Evolutionary conservation across 2,329 filamentous ascomycete species (phyloP).

Genomic region (Geosmithia putterillii): DNA sequence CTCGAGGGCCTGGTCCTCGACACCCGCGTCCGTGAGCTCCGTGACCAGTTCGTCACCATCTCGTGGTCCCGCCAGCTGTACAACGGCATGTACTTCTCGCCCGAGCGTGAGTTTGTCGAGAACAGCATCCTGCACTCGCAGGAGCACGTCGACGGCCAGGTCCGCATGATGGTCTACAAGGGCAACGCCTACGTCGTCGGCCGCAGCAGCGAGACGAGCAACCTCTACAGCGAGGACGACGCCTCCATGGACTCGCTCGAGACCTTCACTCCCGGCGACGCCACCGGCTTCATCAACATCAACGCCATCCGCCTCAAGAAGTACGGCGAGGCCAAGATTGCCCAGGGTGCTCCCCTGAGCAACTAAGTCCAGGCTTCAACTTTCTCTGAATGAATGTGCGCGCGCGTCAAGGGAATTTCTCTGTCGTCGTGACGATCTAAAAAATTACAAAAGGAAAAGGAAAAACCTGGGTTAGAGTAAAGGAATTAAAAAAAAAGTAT

Average conservation of each 20-base stretch:
- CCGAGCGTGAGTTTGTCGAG: conserved; percentile 42
- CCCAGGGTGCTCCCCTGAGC: conserved; percentile 23
- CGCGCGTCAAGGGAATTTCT: too few relatives aligned
- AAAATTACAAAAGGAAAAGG: too few relatives aligned
- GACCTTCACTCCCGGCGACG: conserved; percentile 57
- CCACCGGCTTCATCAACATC: conserved; percentile 53
- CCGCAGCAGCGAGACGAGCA: conserved; percentile 29
- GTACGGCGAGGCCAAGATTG: conserved; percentile 18
- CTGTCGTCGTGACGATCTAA: too few relatives aligned
- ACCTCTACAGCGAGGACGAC: conserved; percentile 38
- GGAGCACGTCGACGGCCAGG: conserved; percentile 27
- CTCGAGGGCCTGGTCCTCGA: conserved; percentile 47
- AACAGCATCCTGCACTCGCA: conserved; percentile 48
- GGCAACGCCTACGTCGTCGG: conserved; percentile 34
- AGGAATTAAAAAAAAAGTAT: too few relatives aligned
- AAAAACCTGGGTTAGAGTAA: too few relatives aligned
- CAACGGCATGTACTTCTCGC: conserved; percentile 44
- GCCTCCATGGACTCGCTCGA: conserved; percentile 37
- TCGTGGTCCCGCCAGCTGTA: conserved; percentile 27
- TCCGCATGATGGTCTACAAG: conserved; percentile 25
- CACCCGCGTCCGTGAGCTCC: conserved; percentile 36
- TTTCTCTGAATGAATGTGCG: neutral
- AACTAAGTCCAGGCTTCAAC: neutral
- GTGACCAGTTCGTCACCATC: conserved; percentile 38
- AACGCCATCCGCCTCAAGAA: conserved; percentile 54